Base-by-base conservation (phyloP, 2,329 filamentous ascomycete species). In the Talaromyces islandicus region DNA sequence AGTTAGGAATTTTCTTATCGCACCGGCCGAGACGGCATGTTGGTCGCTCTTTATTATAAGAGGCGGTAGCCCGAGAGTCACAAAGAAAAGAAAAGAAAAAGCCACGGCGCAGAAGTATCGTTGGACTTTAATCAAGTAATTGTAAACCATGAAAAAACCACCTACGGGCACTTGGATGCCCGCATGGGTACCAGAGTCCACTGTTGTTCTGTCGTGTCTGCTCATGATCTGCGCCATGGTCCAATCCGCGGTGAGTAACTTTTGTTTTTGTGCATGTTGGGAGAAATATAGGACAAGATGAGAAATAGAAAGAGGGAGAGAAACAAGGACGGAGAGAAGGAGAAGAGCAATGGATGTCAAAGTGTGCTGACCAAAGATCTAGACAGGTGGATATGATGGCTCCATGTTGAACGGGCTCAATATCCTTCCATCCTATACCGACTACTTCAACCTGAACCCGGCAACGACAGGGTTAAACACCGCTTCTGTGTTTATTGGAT, bases 401-500 rank as follows among this genome's bases (percentile, higher is more conserved):
- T 82, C 79, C 2, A 81, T 85, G 72, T 73, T 84, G 70, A 84
- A 85, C 61, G 82, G 81, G 0, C 74, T 86, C 25, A 82, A 84
- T 60, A 85, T 86, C 60, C 68, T 86, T 17, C 81, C 82, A 0
- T 79, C 77, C 0, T 86, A 85, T 66, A 79, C 75, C 0, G 75
- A 83, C 41, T 85, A 85, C 67, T 85, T 86, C 70, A 64, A 77
- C 4, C 77, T 85, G 7, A 84, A 71, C n/a, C 68, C 79, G 0
- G 78, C 80, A 0, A 83, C 82, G 0, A 80, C 76, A 0, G 81
- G 80, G 3, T 74, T 86, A 17, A 84, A 85, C 64, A 85, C 81
- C 4, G 79, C 82, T 0, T 80, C 80, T 1, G 77, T 93, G 59
- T 92, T 89, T 38, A 84, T 81, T 70, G 85, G 86, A 73, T 91